phyloP scores from a whole-genome alignment of 305 asterid species.

The Euphrasia arctica region DNA sequence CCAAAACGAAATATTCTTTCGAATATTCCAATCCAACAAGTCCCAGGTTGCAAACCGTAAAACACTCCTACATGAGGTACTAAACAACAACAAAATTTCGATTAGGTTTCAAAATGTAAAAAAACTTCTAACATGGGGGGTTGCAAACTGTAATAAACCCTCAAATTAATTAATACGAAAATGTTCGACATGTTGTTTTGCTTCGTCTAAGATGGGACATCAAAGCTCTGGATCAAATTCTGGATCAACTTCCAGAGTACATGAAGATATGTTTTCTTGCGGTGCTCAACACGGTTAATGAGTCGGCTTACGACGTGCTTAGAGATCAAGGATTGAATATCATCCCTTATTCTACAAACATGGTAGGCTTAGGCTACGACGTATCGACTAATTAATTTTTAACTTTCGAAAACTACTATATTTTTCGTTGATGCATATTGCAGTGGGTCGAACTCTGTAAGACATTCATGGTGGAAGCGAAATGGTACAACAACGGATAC shows the following conservation, averaged over 20 bases:
- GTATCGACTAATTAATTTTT: too few species aligned
- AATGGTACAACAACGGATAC: constrained; percentile 32
- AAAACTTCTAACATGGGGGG: too few species aligned
- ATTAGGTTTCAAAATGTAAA: too few species aligned
- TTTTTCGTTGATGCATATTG: not conserved
- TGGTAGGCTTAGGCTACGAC: not conserved
- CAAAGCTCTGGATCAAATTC: constrained; percentile 28
- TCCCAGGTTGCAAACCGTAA: too few species aligned
- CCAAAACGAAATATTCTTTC: too few species aligned
- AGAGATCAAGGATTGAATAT: constrained; percentile 38
- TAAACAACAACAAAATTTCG: too few species aligned
- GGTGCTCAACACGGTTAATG: constrained; percentile 38
- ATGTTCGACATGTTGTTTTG: not conserved
- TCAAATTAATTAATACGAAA: too few species aligned
- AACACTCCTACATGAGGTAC: too few species aligned
- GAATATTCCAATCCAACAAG: too few species aligned
- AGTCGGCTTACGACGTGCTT: constrained; percentile 35
- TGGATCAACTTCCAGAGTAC: constrained; percentile 43
- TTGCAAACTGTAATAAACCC: too few species aligned
- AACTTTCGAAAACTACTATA: too few species aligned
- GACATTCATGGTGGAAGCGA: constrained; percentile 36
- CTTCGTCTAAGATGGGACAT: constrained; percentile 31
- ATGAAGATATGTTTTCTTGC: constrained; percentile 44
- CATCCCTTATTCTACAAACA: constrained; percentile 20
- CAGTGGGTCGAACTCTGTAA: constrained; percentile 38